A percentile compares a stretch with the other conserved stretches of the same genome.
phyloP scores from a whole-genome alignment of 2,329 filamentous ascomycete genomes.

The Metarhizium humberi region DNA sequence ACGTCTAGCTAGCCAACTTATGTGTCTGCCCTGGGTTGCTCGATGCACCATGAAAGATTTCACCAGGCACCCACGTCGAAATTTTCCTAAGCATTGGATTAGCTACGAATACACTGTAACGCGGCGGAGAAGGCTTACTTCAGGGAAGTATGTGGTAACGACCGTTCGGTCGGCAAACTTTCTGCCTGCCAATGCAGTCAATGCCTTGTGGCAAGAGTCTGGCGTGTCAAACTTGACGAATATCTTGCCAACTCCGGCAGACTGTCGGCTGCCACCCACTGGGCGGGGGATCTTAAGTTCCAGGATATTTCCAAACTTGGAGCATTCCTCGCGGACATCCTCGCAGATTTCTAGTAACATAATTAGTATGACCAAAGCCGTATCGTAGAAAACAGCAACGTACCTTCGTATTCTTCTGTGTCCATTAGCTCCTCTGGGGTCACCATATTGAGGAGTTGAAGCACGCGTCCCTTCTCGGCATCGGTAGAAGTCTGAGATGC shows the following conservation, averaged over 20 bases:
- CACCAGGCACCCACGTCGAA: constrained; percentile 90
- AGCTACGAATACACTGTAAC: constrained; percentile 12
- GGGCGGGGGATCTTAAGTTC: constrained; percentile 93
- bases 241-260: constrained; percentile 91
- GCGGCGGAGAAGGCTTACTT: constrained; percentile 43
- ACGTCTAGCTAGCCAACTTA: constrained; percentile 8
- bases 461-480: constrained; percentile 69
- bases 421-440: constrained; percentile 92
- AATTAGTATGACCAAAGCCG: constrained; percentile 1
- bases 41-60: constrained; percentile 6
- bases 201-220: constrained; percentile 72
- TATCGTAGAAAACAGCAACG: constrained; percentile 11
- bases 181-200: constrained; percentile 82
- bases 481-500: constrained; percentile 78
- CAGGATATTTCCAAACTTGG: constrained; percentile 76
- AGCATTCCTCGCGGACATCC: constrained; percentile 86
- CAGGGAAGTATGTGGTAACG: constrained; percentile 91
- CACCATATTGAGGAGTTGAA: constrained; percentile 97
- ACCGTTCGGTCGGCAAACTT: constrained; percentile 97
- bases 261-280: constrained; percentile 70
- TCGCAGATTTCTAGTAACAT: constrained; percentile 74
- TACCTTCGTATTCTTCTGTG: constrained; percentile 90
- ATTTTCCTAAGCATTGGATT: constrained; percentile 59
- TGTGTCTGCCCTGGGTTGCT: neutral
- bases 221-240: constrained; percentile 83